Evolutionary conservation across 257 asterid species (phyloP).

Genomic region (Agastache rugosa): DNA sequence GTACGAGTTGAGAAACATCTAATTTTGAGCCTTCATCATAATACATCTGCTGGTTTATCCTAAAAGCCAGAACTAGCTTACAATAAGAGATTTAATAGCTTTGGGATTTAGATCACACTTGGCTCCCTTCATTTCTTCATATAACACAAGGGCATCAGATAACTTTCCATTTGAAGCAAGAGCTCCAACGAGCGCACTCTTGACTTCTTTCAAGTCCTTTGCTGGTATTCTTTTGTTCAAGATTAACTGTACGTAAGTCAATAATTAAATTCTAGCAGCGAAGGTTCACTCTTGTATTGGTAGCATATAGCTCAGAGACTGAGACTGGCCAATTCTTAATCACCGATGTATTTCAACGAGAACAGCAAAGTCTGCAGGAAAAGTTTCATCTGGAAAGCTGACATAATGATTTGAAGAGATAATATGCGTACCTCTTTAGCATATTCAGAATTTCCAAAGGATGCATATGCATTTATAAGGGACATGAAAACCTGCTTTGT

Average conservation of each 20-base stretch:
- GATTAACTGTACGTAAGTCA: slow-evolving; percentile 57
- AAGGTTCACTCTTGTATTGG: slow-evolving; percentile 2
- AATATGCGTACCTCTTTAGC: slow-evolving; percentile 72
- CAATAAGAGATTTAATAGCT: slow-evolving; percentile 71
- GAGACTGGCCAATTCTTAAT: slow-evolving; percentile 14
- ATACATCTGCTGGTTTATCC: slow-evolving; percentile 18
- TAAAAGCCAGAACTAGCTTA: slow-evolving; percentile 47
- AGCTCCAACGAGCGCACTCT: slow-evolving; percentile 75
- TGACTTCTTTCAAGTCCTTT: slow-evolving; percentile 65
- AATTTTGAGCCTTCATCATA: slow-evolving; percentile 14
- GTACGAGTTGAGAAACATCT: slow-evolving; percentile 25
- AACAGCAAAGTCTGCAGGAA: slow-evolving; percentile 14
- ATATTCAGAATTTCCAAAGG: slow-evolving; percentile 70
- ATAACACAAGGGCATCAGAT: slow-evolving; percentile 69
- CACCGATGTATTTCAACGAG: not conserved
- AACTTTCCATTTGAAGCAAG: slow-evolving; percentile 85
- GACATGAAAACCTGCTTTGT: slow-evolving; percentile 78
- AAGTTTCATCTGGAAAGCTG: slow-evolving; percentile 11
- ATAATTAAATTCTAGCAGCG: slow-evolving; percentile 24
- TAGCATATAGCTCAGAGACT: slow-evolving; percentile 7
- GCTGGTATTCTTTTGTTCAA: slow-evolving; percentile 51
- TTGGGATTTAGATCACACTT: slow-evolving; percentile 63
- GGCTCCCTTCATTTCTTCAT: slow-evolving; percentile 66
- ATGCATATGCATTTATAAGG: slow-evolving; percentile 84
- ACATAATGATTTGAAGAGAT: slow-evolving; percentile 29